Evolutionary conservation across 1,139 yeast species (phyloP).

Genomic region (Kodamaea arcana): DNA sequence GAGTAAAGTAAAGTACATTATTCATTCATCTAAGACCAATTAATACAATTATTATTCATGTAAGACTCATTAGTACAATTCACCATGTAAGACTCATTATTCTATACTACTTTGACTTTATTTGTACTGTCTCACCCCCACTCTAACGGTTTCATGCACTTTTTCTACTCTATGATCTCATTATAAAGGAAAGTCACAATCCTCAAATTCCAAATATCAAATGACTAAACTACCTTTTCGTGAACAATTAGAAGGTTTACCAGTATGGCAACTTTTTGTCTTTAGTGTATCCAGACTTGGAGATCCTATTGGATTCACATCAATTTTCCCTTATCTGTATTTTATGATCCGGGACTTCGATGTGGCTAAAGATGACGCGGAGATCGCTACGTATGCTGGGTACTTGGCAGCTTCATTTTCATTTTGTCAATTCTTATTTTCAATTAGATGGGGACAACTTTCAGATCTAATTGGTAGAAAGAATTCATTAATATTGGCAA

Average conservation of each 20-base stretch:
- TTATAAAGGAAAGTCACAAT: not conserved
- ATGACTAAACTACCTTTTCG: constrained; percentile 4
- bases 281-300: constrained; percentile 46
- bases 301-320: constrained; percentile 63
- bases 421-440: constrained; percentile 49
- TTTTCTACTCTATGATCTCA: no score
- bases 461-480: constrained; percentile 59
- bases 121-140: no score
- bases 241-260: constrained; percentile 34
- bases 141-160: no score
- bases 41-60: no score
- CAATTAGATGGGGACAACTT: constrained; percentile 58
- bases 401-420: constrained; percentile 57
- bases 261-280: constrained; percentile 47
- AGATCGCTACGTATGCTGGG: constrained; percentile 55
- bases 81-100: no score
- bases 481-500: constrained; percentile 48
- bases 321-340: constrained; percentile 60
- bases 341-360: constrained; percentile 60
- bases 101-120: no score
- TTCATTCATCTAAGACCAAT: no score
- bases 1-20: no score
- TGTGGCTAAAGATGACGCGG: constrained; percentile 47
- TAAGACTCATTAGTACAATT: no score
- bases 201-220: not conserved